Conservation (phyloP, 2,329 filamentous ascomycete species). For the Colletotrichum chlorophyti region DNA sequence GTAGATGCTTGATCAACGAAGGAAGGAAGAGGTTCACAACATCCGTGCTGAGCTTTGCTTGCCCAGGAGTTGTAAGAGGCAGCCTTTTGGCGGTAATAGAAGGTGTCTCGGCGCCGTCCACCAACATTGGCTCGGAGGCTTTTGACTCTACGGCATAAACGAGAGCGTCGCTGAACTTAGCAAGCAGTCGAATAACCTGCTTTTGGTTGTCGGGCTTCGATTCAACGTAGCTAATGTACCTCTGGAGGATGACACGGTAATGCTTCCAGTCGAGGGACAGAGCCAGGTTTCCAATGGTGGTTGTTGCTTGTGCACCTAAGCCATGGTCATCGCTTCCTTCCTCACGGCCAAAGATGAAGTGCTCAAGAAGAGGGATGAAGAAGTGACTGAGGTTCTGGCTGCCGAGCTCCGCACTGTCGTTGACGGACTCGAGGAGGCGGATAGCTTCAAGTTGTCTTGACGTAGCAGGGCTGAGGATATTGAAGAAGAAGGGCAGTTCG, state of each 20-base stretch:
- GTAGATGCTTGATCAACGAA: conserved; percentile 81
- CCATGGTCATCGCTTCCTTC: conserved; percentile 81
- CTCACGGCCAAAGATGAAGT: conserved; percentile 86
- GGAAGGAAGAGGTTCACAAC: conserved; percentile 79
- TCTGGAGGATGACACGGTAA: conserved; percentile 82
- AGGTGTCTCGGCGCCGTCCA: conserved; percentile 40
- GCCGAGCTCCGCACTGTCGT: conserved; percentile 67
- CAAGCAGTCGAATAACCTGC: conserved; percentile 81
- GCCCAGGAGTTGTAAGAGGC: conserved; percentile 69
- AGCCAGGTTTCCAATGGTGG: conserved; percentile 77
- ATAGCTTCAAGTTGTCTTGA: conserved; percentile 86
- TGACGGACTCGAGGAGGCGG: conserved; percentile 75
- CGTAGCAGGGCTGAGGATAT: conserved; percentile 88
- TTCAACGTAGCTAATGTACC: conserved; percentile 83
- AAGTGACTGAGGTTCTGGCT: conserved; percentile 84
- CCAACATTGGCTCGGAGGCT: conserved; percentile 49
- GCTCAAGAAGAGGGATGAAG: conserved; percentile 89
- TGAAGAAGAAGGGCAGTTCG: conserved; percentile 83
- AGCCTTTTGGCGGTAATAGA: conserved; percentile 51
- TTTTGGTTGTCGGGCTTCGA: conserved; percentile 86
- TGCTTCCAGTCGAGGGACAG: conserved; percentile 87
- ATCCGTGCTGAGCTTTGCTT: conserved; percentile 73
- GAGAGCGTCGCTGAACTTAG: conserved; percentile 81
- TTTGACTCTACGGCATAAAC: conserved; percentile 55
- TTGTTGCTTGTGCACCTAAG: conserved; percentile 84